These are phyloP conservation scores for Pythium dissimile DNA, from an alignment of 352 stramenopile genomes.

Conservation along the genomic window DNA sequence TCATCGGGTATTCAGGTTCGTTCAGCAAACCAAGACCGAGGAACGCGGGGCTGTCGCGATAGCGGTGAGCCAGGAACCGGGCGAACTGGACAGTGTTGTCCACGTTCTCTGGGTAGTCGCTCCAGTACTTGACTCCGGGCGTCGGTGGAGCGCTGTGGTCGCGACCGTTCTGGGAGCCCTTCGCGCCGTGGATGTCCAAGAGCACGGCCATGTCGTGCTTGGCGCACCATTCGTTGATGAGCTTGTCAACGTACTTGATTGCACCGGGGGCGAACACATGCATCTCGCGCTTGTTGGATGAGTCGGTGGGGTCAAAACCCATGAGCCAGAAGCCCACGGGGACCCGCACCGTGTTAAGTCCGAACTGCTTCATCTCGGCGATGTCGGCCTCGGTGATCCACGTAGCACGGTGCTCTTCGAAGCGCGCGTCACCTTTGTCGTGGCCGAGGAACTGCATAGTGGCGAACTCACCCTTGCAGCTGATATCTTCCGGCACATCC, in stretches of 20 bases:
- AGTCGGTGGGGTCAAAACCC: conserved; percentile 35
- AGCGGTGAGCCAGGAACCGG: conserved; percentile 45
- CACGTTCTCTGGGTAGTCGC: conserved; percentile 58
- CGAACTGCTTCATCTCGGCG: conserved; percentile 46
- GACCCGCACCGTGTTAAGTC: conserved; percentile 77
- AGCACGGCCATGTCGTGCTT: conserved; percentile 68
- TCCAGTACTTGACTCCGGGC: conserved; percentile 35
- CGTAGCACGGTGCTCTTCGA: conserved; percentile 69
- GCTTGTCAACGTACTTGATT: conserved; percentile 62
- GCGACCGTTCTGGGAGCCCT: conserved; percentile 77
- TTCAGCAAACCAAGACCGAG: conserved; percentile 80
- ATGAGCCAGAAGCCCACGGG: conserved; percentile 82
- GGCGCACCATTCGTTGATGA: conserved; percentile 76
- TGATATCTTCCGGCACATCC: conserved; percentile 57
- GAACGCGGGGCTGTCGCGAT: conserved; percentile 39
- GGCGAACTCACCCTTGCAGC: conserved; percentile 40
- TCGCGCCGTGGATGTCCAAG: conserved; percentile 74
- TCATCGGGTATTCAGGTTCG: conserved; percentile 56
- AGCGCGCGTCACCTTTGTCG: conserved; percentile 42
- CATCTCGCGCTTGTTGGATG: conserved; percentile 46
- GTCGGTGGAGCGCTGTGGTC: conserved; percentile 59
- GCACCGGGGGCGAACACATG: conserved; percentile 38
- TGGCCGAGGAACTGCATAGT: conserved; percentile 54
- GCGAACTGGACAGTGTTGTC: conserved; percentile 62
- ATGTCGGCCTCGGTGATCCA: conserved; percentile 83